phyloP scores from a whole-genome alignment of 768 basidiomycete genomes.

The Mycena chlorophos region DNA sequence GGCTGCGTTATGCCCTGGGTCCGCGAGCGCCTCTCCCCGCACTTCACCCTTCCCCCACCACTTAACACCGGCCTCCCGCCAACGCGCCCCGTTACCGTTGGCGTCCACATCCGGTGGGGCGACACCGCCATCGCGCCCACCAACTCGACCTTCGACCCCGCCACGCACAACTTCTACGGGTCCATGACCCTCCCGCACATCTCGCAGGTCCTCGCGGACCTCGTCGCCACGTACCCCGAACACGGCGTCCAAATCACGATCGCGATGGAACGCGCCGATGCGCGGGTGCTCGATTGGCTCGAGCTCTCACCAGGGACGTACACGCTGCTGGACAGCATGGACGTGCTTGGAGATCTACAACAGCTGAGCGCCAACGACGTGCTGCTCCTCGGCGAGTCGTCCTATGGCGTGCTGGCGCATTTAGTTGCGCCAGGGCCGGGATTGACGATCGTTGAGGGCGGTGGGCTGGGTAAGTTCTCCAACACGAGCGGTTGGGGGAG shows the following conservation, averaged over 20 bases:
- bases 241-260: constrained; percentile 1
- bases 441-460: background rate
- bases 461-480: background rate
- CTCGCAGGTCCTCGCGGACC: constrained; percentile 38
- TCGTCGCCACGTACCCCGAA: constrained; percentile 39
- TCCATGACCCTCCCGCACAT: constrained; percentile 9
- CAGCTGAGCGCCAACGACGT: background rate
- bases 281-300: background rate
- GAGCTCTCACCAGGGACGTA: background rate
- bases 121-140: constrained; percentile 10
- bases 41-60: background rate
- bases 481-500: background rate
- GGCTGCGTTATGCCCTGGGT: constrained; percentile 15
- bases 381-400: background rate
- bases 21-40: constrained; percentile 1
- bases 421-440: background rate
- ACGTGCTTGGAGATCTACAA: background rate
- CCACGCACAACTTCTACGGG: constrained; percentile 4
- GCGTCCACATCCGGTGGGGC: constrained; percentile 16
- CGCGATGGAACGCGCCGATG: constrained; percentile 11
- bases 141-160: background rate
- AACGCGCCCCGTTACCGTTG: constrained; percentile 3
- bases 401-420: background rate
- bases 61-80: background rate
- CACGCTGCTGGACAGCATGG: background rate